A percentile compares a stretch with the other conserved stretches of the same genome.
phyloP scores from a whole-genome alignment of 2,329 filamentous ascomycete genomes.

The Alternaria postmessia region DNA sequence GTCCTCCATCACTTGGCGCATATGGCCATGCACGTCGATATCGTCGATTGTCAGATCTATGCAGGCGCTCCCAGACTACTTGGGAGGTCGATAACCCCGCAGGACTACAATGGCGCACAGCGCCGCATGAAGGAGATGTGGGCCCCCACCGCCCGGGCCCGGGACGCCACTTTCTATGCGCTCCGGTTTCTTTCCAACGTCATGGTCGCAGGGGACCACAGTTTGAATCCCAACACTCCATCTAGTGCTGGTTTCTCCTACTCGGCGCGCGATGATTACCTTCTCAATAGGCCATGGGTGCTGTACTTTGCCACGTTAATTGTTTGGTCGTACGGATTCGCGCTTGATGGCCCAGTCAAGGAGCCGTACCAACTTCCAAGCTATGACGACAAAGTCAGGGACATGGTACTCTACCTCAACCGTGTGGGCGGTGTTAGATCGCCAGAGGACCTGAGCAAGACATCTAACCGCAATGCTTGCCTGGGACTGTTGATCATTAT shows the following conservation, averaged over 20 bases:
- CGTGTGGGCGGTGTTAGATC: conserved; percentile 74
- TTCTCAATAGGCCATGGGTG: conserved; percentile 93
- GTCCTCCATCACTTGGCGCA: conserved; percentile 93
- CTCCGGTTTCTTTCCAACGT: conserved; percentile 89
- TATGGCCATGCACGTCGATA: conserved; percentile 97
- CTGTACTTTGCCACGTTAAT: conserved; percentile 91
- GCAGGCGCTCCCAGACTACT: conserved; percentile 85
- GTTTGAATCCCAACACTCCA: conserved; percentile 31
- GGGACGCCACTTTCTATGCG: conserved; percentile 92
- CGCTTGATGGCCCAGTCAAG: conserved; percentile 80
- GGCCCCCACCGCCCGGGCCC: conserved; percentile 86
- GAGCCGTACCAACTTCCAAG: conserved; percentile 62
- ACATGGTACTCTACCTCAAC: conserved; percentile 82
- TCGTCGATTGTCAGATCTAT: conserved; percentile 97
- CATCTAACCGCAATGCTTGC: conserved; percentile 82
- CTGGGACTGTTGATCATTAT: conserved; percentile 83
- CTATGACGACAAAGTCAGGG: conserved; percentile 71
- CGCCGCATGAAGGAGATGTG: conserved; percentile 86
- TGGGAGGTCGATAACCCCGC: conserved; percentile 81
- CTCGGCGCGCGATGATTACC: conserved; percentile 83
- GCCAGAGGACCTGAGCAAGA: conserved; percentile 78
- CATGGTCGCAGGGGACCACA: conserved; percentile 68
- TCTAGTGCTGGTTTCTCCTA: conserved; percentile 62
- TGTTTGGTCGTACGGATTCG: conserved; percentile 94
- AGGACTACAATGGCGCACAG: conserved; percentile 81